Evolutionary conservation across 2,329 filamentous ascomycete genomes (phyloP), one percentile per base, ranked within the genome.

Genomic region (Chrysoporthe deuterocubensis): DNA sequence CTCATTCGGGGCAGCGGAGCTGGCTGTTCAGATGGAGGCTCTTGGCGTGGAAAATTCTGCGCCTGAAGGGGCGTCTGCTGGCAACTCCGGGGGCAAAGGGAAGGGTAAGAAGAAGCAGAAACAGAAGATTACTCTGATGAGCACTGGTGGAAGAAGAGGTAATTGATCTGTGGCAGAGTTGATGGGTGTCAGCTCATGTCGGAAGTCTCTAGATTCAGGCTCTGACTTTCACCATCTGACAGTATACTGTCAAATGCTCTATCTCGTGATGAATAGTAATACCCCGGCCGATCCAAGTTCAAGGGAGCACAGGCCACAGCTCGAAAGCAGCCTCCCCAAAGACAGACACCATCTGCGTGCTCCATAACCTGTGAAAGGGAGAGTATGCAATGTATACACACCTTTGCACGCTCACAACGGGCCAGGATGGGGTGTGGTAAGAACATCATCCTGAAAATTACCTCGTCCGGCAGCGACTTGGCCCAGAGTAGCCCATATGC

Each of bases 61-160:
- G 42, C 72, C 73, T 9, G 70, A 72, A 18, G 67, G 66, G 6
- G 5, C 43, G 32, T 68, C 64, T 66, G 73, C 14, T 66, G 72
- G 42, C n/a, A 67, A 52, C 37, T 71, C 73, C n/a, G 65, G 72
- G 7, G 75, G 76, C 1, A 65, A 57, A 50, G 78, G 77, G 11
- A 78, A 78, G 1, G 80, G 78, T 13, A 90, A 86, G 78, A 90
- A 89, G 80, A 90, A 90, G 80, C 90, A 91, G 80, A 89, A 88
- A 73, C 89, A 90, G 77, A 91, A 91, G 80, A 91, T 91, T 70
- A 91, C 89, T 16, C 76, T 91, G 70, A 91, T 91, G 89, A 91
- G 88, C 72, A 91, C 89, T 1, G 85, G 86, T 58, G 82, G 86
- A n/a, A 80, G 82, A 56, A 78, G 84, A 71, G 84, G 83, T 34